These are phyloP conservation scores for Cupressus sempervirens DNA, from an alignment of 75 land plant genomes.

Conservation along the genomic window DNA sequence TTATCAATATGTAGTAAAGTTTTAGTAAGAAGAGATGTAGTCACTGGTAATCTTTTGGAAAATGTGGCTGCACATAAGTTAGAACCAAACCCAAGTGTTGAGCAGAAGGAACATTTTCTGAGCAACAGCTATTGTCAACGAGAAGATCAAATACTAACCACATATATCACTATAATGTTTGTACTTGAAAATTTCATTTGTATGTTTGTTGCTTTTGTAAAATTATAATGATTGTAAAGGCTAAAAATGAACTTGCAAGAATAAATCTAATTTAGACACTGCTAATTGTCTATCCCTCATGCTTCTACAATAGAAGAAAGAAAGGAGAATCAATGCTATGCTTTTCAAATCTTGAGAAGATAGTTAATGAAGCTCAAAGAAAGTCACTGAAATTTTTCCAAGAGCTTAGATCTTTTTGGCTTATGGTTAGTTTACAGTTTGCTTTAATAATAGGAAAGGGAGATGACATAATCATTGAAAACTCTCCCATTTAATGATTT, in stretches of 20 bases:
- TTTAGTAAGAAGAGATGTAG: too few species aligned
- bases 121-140: too few species aligned
- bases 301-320: conserved; percentile 14
- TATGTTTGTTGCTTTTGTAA: not conserved
- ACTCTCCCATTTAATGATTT: too few species aligned
- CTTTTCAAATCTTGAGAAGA: conserved; percentile 40
- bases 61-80: too few species aligned
- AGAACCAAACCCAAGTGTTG: too few species aligned
- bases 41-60: too few species aligned
- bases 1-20: not conserved
- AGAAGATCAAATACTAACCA: too few species aligned
- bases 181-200: not conserved
- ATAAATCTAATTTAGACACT: not conserved
- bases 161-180: not conserved
- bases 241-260: not conserved
- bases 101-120: too few species aligned
- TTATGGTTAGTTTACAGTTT: too few species aligned
- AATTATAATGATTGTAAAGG: not conserved
- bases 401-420: conserved; percentile 73
- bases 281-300: not conserved
- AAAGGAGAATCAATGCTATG: conserved; percentile 13
- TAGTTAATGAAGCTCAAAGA: conserved; percentile 85
- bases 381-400: conserved; percentile 56
- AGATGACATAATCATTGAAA: too few species aligned
- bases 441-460: too few species aligned